Evolutionary conservation across 768 basidiomycete genomes (phyloP).

Genomic region (Coprinellus micaceus): DNA sequence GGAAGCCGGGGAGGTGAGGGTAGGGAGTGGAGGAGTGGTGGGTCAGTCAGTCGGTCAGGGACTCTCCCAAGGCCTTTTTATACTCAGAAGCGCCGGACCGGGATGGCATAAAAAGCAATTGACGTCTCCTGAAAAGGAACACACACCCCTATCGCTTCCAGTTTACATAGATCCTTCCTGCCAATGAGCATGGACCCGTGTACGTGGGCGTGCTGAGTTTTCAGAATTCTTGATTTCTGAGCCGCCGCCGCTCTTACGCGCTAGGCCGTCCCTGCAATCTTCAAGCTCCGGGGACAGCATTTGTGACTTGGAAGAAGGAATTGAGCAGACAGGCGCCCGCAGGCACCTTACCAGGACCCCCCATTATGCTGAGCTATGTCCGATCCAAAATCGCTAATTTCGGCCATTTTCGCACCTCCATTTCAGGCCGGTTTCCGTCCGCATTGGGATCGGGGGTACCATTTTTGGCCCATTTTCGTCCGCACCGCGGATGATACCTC

Average conservation of each 20-base stretch:
- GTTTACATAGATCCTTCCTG: conserved; percentile 1
- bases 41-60: not conserved
- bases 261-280: not conserved
- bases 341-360: too few relatives aligned
- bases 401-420: too few relatives aligned
- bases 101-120: not conserved
- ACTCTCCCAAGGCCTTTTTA: not conserved
- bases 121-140: not conserved
- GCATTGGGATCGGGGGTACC: too few relatives aligned
- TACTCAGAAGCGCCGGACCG: not conserved
- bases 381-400: too few relatives aligned
- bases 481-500: too few relatives aligned
- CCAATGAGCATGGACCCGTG: not conserved
- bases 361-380: too few relatives aligned
- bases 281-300: too few relatives aligned
- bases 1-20: not conserved
- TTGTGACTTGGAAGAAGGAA: too few relatives aligned
- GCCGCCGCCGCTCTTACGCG: not conserved
- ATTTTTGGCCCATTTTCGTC: too few relatives aligned
- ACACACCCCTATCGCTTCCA: not conserved
- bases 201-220: not conserved
- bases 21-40: conserved; percentile 1
- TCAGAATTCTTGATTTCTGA: not conserved
- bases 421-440: too few relatives aligned
- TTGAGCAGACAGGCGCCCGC: too few relatives aligned